Base-by-base conservation (phyloP, 2,329 filamentous ascomycete species). In the Xylaria sp. region DNA sequence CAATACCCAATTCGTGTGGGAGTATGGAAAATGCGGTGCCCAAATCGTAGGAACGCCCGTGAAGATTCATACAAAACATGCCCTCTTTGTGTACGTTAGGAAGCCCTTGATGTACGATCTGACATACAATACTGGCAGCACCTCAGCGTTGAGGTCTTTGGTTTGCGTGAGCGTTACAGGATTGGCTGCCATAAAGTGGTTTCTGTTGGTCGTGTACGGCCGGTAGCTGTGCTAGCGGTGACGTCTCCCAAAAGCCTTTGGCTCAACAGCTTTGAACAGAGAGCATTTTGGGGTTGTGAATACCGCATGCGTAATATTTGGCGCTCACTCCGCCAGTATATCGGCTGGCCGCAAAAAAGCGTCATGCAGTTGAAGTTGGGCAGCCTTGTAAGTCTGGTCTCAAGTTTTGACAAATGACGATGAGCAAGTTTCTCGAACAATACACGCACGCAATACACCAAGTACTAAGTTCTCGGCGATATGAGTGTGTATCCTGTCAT, bases 1-100 rank as follows among this genome's bases (percentile, higher is more conserved):
- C 69, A 74, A 60, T 69, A 68, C 63, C 69, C n/a, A 48, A 62
- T 25, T 68, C 55, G 8, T 48, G 70, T 66, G 71, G 73, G 73
- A 70, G 73, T 67, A 31, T 41, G 69, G 66, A 66, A 73, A 66
- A 71, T 73, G 65, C 57, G 63, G 64, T 44, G 23, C 44, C 50
- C 31, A 31, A 15, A 28, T 34, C 31, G 25, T 34, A 31, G 52
- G 57, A 51, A 54, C 50, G 56, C 25, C 23, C 65, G 13, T 39
- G 59, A 28, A 61, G 50, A 59, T 57, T 60, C 28, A 50, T 65
- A 67, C 37, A 51, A 48, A 69, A 69, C 15, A 23, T 50, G 44
- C 28, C 34, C 34, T 55, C 54, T 34, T 48, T 7, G 23, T 54
- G 20, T 25, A 23, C 6, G 23, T 34, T 41, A 41, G 46, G 50